Conservation (phyloP, 345 rosid genomes). For the Populus davidiana region DNA sequence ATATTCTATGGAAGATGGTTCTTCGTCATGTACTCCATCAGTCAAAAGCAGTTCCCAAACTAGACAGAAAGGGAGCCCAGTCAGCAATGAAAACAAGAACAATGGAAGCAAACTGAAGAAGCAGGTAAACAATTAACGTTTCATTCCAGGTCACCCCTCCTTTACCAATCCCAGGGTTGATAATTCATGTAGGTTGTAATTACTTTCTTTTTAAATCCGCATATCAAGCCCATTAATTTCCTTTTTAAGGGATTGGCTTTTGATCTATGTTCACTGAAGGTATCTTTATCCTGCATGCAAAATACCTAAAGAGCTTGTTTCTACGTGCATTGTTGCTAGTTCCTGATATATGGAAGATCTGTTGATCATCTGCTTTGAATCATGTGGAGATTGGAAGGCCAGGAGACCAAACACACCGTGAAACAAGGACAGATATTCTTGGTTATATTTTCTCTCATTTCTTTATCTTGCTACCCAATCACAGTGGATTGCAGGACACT, state of each 20-base stretch:
- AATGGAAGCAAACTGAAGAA: slow-evolving; percentile 1
- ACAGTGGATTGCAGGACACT: background rate
- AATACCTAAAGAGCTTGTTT: background rate
- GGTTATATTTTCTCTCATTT: background rate
- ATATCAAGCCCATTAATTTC: background rate
- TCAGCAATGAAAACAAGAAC: background rate
- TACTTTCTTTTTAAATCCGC: background rate
- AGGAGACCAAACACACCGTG: no score
- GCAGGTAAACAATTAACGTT: slow-evolving; percentile 1
- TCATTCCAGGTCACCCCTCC: background rate
- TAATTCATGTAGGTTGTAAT: background rate
- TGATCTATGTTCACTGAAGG: background rate
- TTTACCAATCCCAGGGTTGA: background rate
- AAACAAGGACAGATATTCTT: background rate
- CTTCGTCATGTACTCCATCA: background rate
- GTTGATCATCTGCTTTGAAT: background rate
- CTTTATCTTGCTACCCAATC: no score
- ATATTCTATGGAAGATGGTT: background rate
- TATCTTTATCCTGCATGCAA: background rate
- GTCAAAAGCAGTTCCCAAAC: background rate
- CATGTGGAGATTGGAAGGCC: background rate
- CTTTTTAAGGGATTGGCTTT: background rate
- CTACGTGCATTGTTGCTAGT: background rate
- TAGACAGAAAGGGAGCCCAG: background rate
- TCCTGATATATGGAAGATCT: background rate